Base-by-base conservation (phyloP, 1,284 basidiomycete genomes). In the Puccinia novopanici region DNA sequence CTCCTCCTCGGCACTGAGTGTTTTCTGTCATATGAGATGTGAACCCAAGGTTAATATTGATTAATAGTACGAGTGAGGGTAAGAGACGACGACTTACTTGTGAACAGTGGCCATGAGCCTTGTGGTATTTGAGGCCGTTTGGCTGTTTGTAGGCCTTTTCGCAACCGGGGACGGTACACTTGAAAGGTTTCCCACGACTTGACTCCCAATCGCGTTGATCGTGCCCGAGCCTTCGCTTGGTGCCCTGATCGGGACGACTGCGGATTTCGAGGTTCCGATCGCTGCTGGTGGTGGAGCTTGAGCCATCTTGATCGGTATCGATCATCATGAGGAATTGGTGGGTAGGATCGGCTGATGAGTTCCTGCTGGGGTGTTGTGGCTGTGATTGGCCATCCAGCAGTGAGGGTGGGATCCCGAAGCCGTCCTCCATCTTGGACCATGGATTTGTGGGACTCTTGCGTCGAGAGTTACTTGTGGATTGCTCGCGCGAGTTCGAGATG, bases 91-190 rank as follows among this genome's bases (percentile, higher is more conserved):
- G 92, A 2, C 93, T 92, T 0, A 92, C 92, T 86, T 93, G 94
- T 86, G 93, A 94, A 87, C 95, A 98, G 83, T 92, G 92, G 3
- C 96, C 93, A 85, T 94, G 93, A 24, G 93, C 92, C 86, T 95
- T 92, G 87, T 99, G 96, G 87, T 98, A 98, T 88, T 99, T 98
- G 84, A 99, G 89, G 0, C 93, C 93, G 85, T 94, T 94, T 82
- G 94, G 94, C 87, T 98, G 96, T 89, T 98, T 98, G 89, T 99
- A 99, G 65, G 91, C 91, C 89, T 99, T 99, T 88, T 95, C 95
- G 88, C 96, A 99, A 80, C 97, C 96, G 0, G 93, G 92, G 84
- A 96, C 96, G 19, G 94, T 94, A 88, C 96, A 99, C 82, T 92
- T 90, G 91, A 96, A 99, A 0, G 96, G 96, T 87, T 98, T 98